Percentiles rank a stretch among this genome's conserved stretches.
These are phyloP conservation scores for Parietaria judaica DNA, from an alignment of 306 rosid species.

Conservation along the genomic window DNA sequence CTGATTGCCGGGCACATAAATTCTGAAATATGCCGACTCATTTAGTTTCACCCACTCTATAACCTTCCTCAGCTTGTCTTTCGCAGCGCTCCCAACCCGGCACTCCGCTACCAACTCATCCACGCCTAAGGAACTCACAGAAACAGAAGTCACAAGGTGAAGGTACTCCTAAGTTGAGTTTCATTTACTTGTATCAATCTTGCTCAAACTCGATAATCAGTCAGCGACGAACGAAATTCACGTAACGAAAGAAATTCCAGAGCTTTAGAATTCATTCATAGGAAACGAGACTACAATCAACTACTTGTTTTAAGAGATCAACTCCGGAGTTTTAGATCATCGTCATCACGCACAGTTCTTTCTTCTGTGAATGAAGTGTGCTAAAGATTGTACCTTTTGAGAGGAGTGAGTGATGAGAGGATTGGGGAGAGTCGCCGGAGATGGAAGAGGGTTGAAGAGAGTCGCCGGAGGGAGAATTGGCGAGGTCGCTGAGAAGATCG, in stretches of 20 bases:
- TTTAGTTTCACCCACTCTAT: constrained; percentile 58
- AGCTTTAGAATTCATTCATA: too few species aligned
- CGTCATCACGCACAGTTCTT: too few species aligned
- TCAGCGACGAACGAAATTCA: too few species aligned
- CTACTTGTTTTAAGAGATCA: too few species aligned
- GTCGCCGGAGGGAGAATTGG: constrained; percentile 38
- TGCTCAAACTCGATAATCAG: too few species aligned
- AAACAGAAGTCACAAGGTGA: not conserved
- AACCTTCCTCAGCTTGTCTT: constrained; percentile 61
- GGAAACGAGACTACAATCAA: too few species aligned
- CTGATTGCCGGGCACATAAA: constrained; percentile 22
- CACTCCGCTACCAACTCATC: constrained; percentile 52
- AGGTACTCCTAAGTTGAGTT: not conserved
- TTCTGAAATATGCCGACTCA: constrained; percentile 29
- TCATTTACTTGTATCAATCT: not conserved
- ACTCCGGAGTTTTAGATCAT: not conserved
- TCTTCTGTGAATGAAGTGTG: not conserved
- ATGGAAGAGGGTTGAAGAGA: constrained; percentile 14
- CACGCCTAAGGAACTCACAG: constrained; percentile 28
- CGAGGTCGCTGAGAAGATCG: constrained; percentile 80
- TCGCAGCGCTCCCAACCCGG: constrained; percentile 40
- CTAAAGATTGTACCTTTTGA: constrained; percentile 38
- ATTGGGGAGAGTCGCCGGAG: constrained; percentile 26
- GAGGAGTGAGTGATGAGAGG: constrained; percentile 37
- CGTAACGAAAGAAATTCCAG: too few species aligned